Evolutionary conservation across 192 early-diverging fungal genomes (phyloP).

Genomic region (Backusella parvicylindrica): DNA sequence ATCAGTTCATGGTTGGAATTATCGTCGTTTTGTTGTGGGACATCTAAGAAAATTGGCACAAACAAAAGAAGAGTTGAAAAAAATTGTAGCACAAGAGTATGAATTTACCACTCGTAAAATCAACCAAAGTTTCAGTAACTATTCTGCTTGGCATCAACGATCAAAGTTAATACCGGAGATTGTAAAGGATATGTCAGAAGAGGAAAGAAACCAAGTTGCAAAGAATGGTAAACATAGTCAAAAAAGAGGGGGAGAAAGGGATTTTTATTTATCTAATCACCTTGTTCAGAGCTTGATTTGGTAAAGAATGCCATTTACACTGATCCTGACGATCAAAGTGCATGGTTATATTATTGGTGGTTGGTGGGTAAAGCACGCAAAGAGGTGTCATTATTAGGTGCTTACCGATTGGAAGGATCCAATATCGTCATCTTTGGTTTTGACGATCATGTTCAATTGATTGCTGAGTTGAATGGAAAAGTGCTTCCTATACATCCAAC

Average conservation of each 20-base stretch:
- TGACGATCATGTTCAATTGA: conserved; percentile 34
- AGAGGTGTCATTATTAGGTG: conserved; percentile 31
- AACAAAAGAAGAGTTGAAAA: conserved; percentile 28
- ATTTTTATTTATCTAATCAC: background rate
- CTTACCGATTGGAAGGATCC: conserved; percentile 16
- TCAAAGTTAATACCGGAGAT: conserved; percentile 70
- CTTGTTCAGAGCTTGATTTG: conserved; percentile 67
- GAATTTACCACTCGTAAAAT: conserved; percentile 91
- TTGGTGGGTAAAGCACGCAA: conserved; percentile 59
- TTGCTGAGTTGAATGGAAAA: conserved; percentile 5
- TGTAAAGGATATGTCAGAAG: conserved; percentile 37
- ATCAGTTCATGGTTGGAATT: conserved; percentile 94
- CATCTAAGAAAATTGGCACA: conserved; percentile 24
- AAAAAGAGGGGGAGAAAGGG: background rate
- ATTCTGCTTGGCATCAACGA: conserved; percentile 98
- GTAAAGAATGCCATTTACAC: conserved; percentile 92
- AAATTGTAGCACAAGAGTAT: conserved; percentile 63
- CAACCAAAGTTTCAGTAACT: conserved; percentile 91
- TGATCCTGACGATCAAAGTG: conserved; percentile 94
- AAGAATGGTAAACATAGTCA: conserved; percentile 25
- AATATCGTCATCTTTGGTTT: conserved; percentile 31
- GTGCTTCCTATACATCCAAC: background rate
- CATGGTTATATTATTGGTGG: conserved; percentile 97
- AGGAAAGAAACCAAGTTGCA: conserved; percentile 40
- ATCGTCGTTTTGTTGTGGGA: conserved; percentile 83